These are phyloP conservation scores for Candida anutae DNA, from an alignment of 1,139 yeast species.

Conservation along the genomic window DNA sequence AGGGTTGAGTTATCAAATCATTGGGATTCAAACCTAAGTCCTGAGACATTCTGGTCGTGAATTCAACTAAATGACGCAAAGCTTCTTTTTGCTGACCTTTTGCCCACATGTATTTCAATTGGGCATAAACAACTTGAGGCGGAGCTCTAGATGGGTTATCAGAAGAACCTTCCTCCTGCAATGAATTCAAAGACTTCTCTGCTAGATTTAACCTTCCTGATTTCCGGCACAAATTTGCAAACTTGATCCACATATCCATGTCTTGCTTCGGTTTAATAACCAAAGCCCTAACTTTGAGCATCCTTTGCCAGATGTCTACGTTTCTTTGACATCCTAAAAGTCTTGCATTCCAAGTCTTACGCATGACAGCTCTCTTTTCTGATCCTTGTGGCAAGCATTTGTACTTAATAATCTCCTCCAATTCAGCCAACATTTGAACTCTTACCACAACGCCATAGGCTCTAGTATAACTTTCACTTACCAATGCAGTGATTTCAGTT, in stretches of 20 bases:
- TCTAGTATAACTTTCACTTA: constrained; percentile 91
- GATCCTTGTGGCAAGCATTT: constrained; percentile 79
- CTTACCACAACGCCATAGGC: constrained; percentile 96
- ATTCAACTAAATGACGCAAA: constrained; percentile 73
- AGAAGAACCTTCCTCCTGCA: constrained; percentile 56
- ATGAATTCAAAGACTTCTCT: constrained; percentile 76
- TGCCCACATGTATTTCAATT: constrained; percentile 95
- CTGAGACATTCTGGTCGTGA: constrained; percentile 84
- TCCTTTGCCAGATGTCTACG: constrained; percentile 97
- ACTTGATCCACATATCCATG: constrained; percentile 97
- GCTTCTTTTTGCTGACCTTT: constrained; percentile 88
- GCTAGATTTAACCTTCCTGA: constrained; percentile 90
- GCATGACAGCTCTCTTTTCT: constrained; percentile 67
- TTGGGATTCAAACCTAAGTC: constrained; percentile 76
- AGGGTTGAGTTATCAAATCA: constrained; percentile 81
- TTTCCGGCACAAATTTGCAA: constrained; percentile 91
- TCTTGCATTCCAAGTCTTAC: constrained; percentile 92
- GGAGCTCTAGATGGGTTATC: constrained; percentile 74
- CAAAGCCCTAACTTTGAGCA: constrained; percentile 86
- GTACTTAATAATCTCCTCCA: constrained; percentile 89
- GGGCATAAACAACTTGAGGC: constrained; percentile 96
- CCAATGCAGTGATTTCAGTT: constrained; percentile 90
- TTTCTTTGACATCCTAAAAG: constrained; percentile 90
- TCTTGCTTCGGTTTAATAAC: constrained; percentile 95
- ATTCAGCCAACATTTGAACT: constrained; percentile 93